phyloP scores from a whole-genome alignment of 352 stramenopile species.

The Globisporangium cystogenes region DNA sequence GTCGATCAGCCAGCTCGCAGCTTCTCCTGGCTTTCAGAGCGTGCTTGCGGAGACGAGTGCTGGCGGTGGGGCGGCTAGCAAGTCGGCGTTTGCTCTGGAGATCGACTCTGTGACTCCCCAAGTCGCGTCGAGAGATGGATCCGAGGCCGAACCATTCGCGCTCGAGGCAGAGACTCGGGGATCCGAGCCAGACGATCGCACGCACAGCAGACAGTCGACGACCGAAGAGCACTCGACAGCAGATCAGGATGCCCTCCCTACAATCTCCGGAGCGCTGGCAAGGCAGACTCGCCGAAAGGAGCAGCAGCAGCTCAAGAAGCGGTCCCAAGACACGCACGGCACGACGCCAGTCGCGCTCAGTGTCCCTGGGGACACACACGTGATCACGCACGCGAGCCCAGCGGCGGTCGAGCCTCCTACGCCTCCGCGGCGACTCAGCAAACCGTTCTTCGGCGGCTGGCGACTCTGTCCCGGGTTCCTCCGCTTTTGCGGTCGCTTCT shows the following conservation, averaged over 20 bases:
- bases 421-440: neutral
- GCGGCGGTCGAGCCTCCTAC: neutral
- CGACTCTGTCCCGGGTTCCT: slow-evolving; percentile 67
- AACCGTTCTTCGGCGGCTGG: slow-evolving; percentile 22
- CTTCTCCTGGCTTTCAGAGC: neutral
- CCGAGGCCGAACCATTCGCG: neutral
- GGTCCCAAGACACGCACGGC: neutral
- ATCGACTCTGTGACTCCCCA: neutral
- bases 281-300: slow-evolving; percentile 23
- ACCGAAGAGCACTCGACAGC: slow-evolving; percentile 8
- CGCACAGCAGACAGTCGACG: slow-evolving; percentile 5
- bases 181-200: slow-evolving; percentile 6
- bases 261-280: slow-evolving; percentile 14
- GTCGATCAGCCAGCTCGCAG: slow-evolving; percentile 10
- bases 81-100: slow-evolving; percentile 3
- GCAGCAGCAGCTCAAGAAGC: slow-evolving; percentile 23
- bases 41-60: neutral
- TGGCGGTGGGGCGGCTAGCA: neutral
- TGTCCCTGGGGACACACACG: neutral
- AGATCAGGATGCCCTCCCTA: slow-evolving; percentile 1
- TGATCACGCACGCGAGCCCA: neutral
- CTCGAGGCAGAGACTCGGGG: slow-evolving; percentile 8
- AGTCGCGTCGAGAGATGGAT: neutral
- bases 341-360: neutral
- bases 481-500: slow-evolving; percentile 63